phyloP scores from a whole-genome alignment of 768 basidiomycete genomes.

The Collybia mongolica region DNA sequence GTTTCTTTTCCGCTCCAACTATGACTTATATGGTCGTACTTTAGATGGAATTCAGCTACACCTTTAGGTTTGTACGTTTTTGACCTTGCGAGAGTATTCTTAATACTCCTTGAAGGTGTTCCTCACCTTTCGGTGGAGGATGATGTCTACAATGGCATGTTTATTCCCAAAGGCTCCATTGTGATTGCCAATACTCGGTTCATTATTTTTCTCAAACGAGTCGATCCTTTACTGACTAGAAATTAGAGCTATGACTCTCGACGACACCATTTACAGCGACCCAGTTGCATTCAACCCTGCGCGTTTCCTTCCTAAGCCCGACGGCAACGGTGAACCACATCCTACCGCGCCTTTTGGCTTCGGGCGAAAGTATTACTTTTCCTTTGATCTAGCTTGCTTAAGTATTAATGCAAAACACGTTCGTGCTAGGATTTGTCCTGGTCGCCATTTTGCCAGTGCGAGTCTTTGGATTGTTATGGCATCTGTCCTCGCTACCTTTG shows the following conservation, averaged over 20 bases:
- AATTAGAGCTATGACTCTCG: slow-evolving; percentile 35
- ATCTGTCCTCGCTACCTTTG: slow-evolving; percentile 22
- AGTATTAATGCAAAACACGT: background rate
- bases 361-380: slow-evolving; percentile 4
- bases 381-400: background rate
- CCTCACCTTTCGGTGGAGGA: slow-evolving; percentile 19
- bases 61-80: background rate
- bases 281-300: slow-evolving; percentile 40
- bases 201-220: background rate
- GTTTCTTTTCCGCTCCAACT: background rate
- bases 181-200: slow-evolving; percentile 18
- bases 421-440: slow-evolving; percentile 32
- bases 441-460: slow-evolving; percentile 37
- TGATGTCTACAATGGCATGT: slow-evolving; percentile 34
- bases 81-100: too few relatives aligned
- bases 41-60: slow-evolving; percentile 5
- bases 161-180: slow-evolving; percentile 31
- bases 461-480: slow-evolving; percentile 26
- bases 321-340: slow-evolving; percentile 9
- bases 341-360: slow-evolving; percentile 18
- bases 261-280: slow-evolving; percentile 32
- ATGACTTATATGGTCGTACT: background rate
- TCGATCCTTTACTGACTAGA: background rate
- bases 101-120: slow-evolving; percentile 24
- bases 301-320: slow-evolving; percentile 29